These are phyloP conservation scores for Astragalus glycyphyllos DNA, from an alignment of 306 rosid genomes.

Conservation along the genomic window DNA sequence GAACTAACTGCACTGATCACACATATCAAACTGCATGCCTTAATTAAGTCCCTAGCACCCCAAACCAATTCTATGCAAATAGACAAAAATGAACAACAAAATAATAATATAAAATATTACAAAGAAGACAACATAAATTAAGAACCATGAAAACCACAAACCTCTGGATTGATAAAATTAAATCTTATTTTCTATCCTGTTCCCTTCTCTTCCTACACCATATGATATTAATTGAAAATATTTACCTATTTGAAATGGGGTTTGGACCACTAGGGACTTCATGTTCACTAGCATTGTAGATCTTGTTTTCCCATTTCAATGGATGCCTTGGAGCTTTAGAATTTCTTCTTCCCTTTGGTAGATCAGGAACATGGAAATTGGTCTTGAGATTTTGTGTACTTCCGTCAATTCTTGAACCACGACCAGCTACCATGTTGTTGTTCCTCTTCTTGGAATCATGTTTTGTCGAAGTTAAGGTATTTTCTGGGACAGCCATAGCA, in stretches of 20 bases:
- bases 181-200: neutral
- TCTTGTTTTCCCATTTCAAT: constrained; percentile 54
- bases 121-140: constrained; percentile 16
- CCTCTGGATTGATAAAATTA: constrained; percentile 12
- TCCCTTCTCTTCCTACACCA: neutral
- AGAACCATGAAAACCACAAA: constrained; percentile 41
- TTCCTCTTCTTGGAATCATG: constrained; percentile 36
- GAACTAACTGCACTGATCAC: constrained; percentile 50
- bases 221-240: constrained; percentile 15
- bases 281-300: constrained; percentile 64
- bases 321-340: constrained; percentile 43
- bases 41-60: constrained; percentile 42
- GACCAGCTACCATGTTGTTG: constrained; percentile 11
- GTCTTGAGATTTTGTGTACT: constrained; percentile 36
- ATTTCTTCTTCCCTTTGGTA: constrained; percentile 31
- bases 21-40: constrained; percentile 44
- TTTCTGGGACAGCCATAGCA: constrained; percentile 46
- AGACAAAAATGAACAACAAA: constrained; percentile 28
- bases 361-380: constrained; percentile 35
- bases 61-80: constrained; percentile 29
- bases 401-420: constrained; percentile 40
- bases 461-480: constrained; percentile 18
- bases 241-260: constrained; percentile 88
- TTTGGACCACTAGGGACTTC: constrained; percentile 96
- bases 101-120: constrained; percentile 20